These are phyloP conservation scores for Fomes fomentarius DNA, from an alignment of 1,284 basidiomycete species.

Conservation along the genomic window DNA sequence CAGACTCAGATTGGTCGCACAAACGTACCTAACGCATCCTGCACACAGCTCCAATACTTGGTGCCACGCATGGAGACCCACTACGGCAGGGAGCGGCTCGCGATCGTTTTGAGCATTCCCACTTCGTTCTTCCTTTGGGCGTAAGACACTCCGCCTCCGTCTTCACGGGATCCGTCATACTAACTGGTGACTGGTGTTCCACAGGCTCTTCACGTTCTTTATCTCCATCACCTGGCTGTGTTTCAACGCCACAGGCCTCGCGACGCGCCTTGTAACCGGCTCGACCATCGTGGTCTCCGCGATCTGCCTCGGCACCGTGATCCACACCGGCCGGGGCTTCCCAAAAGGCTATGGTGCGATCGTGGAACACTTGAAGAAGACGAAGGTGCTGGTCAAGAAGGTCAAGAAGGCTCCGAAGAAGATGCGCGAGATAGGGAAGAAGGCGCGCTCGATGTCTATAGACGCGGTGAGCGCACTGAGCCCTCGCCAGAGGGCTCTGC, in stretches of 20 bases:
- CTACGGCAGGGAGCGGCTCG: slow-evolving; percentile 24
- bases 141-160: slow-evolving; percentile 15
- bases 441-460: neutral
- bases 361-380: neutral
- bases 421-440: neutral
- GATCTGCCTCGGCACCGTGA: neutral
- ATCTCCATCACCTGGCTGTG: slow-evolving; percentile 21
- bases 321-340: too few relatives aligned
- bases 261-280: slow-evolving; percentile 5
- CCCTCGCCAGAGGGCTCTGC: neutral
- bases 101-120: slow-evolving; percentile 32
- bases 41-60: slow-evolving; percentile 21
- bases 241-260: slow-evolving; percentile 14
- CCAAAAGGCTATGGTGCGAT: neutral
- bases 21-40: neutral
- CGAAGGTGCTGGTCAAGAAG: neutral
- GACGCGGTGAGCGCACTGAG: neutral
- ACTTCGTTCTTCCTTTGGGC: slow-evolving; percentile 32
- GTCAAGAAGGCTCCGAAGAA: neutral
- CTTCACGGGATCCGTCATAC: neutral
- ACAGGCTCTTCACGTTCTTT: slow-evolving; percentile 13
- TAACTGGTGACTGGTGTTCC: neutral
- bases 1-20: neutral
- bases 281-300: neutral
- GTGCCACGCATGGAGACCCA: slow-evolving; percentile 2